Conservation (phyloP, 2,329 filamentous ascomycete species). For the Aspergillus fumigatiaffinis region DNA sequence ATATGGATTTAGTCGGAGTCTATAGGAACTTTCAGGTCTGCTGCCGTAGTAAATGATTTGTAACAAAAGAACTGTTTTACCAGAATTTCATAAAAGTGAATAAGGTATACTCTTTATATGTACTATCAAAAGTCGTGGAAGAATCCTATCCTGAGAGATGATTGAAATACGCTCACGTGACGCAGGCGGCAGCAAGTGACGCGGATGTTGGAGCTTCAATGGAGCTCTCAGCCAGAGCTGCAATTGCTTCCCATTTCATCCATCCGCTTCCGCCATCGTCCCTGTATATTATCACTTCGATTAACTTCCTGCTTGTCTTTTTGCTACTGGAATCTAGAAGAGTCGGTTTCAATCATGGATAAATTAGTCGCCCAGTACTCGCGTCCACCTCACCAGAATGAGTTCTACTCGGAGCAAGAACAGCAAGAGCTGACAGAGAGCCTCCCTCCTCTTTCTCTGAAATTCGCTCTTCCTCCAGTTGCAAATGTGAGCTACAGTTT, state of each 20-base stretch:
- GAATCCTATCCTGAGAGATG: not conserved
- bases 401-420: constrained; percentile 68
- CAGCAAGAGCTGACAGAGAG: constrained; percentile 69
- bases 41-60: not conserved
- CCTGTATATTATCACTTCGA: constrained; percentile 1
- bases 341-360: constrained; percentile 62
- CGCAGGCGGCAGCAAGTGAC: constrained; percentile 33
- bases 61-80: not conserved
- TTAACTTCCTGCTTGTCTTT: constrained; percentile 1
- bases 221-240: constrained; percentile 20
- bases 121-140: not conserved
- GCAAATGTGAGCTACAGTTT: constrained; percentile 63
- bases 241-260: constrained; percentile 16
- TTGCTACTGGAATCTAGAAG: not conserved
- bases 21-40: not conserved
- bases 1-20: not conserved
- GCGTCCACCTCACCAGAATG: constrained; percentile 69
- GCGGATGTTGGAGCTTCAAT: constrained; percentile 30
- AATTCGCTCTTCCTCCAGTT: constrained; percentile 92
- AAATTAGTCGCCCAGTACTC: constrained; percentile 89
- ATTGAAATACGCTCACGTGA: constrained; percentile 21
- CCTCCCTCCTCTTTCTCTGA: constrained; percentile 75
- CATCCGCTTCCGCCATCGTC: constrained; percentile 3
- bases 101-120: not conserved
- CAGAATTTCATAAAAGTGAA: not conserved